A percentile compares a stretch with the other conserved stretches of the same genome.
Conservation (phyloP, 257 asterid species). For the Gardenia jasminoides region DNA sequence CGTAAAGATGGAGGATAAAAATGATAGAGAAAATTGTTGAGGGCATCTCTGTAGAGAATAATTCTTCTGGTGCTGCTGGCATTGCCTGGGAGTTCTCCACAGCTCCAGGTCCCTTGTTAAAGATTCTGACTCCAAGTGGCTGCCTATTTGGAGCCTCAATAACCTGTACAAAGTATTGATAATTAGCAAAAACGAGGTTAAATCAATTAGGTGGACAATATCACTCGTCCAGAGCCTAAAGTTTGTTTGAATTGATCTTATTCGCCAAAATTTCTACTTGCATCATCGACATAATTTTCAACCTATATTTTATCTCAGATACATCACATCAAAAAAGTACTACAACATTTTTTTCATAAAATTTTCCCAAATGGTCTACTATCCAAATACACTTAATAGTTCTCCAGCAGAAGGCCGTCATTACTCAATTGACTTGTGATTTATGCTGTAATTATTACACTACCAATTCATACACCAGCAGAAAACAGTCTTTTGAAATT, state of each 20-base stretch:
- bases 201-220: neutral
- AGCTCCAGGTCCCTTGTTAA: constrained; percentile 33
- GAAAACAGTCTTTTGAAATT: too few relatives aligned
- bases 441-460: neutral
- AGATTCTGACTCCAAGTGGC: constrained; percentile 66
- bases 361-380: too few relatives aligned
- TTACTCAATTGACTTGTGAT: neutral
- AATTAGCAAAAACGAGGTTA: neutral
- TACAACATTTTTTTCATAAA: too few relatives aligned
- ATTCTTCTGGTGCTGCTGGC: neutral
- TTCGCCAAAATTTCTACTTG: too few relatives aligned
- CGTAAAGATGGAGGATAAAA: constrained; percentile 62
- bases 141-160: constrained; percentile 43
- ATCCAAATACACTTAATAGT: too few relatives aligned
- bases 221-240: too few relatives aligned
- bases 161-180: constrained; percentile 9
- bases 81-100: constrained; percentile 19
- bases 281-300: too few relatives aligned
- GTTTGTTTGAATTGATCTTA: too few relatives aligned
- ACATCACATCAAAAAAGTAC: too few relatives aligned
- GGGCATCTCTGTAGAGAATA: constrained; percentile 7
- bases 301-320: too few relatives aligned
- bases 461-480: neutral
- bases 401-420: neutral
- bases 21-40: constrained; percentile 51